These are phyloP conservation scores for Curvularia verruculosa DNA, from an alignment of 2,329 filamentous ascomycete genomes.

Conservation along the genomic window DNA sequence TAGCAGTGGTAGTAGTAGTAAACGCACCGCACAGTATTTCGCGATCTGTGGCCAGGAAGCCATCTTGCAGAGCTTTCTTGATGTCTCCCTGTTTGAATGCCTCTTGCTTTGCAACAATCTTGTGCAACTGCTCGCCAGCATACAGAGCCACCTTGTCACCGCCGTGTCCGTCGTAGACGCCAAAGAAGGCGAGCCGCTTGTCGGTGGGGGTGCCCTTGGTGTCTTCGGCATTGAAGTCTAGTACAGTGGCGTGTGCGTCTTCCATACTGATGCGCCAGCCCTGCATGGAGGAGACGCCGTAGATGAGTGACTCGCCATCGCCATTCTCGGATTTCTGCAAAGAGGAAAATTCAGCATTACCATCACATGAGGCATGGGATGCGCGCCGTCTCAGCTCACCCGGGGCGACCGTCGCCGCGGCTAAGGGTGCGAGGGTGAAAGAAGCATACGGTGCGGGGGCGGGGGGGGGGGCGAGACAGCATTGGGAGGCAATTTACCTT, in stretches of 20 bases:
- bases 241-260: slow-evolving; percentile 87
- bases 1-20: background rate
- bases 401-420: slow-evolving; percentile 20
- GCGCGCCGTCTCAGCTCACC: slow-evolving; percentile 7
- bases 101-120: slow-evolving; percentile 94
- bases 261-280: slow-evolving; percentile 99
- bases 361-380: background rate
- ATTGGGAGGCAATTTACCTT: slow-evolving; percentile 73
- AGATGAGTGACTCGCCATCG: slow-evolving; percentile 90
- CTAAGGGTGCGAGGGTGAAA: slow-evolving; percentile 4
- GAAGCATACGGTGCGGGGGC: slow-evolving; percentile 38
- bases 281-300: slow-evolving; percentile 97
- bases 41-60: slow-evolving; percentile 92
- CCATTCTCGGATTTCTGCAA: slow-evolving; percentile 81
- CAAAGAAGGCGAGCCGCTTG: slow-evolving; percentile 89
- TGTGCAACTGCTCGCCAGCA: slow-evolving; percentile 88
- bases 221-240: slow-evolving; percentile 71
- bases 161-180: slow-evolving; percentile 96
- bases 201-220: slow-evolving; percentile 67
- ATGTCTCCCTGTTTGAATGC: slow-evolving; percentile 90
- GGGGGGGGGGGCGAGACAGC: slow-evolving; percentile 19
- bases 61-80: slow-evolving; percentile 95
- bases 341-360: slow-evolving; percentile 12
- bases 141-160: slow-evolving; percentile 96
- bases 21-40: slow-evolving; percentile 89